These are phyloP conservation scores for Triticum monococcum DNA, from an alignment of 176 grass and related monocot genomes.

Conservation along the genomic window DNA sequence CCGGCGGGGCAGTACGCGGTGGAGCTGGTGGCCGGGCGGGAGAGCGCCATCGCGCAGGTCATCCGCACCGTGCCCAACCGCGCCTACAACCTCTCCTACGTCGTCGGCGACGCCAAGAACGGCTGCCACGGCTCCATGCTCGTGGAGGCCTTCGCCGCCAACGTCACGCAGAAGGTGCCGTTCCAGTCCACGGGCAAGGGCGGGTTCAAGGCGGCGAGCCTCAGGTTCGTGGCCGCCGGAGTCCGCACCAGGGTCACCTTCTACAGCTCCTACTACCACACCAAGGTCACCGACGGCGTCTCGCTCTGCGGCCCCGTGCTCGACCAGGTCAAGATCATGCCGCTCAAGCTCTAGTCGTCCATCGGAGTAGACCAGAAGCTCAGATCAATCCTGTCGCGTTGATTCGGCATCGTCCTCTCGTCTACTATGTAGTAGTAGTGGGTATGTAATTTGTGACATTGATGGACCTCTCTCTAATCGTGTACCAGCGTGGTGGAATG, in stretches of 20 bases:
- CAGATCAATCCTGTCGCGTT: not conserved
- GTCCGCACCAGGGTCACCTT: slow-evolving; percentile 77
- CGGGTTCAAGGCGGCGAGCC: slow-evolving; percentile 35
- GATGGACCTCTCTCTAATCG: not conserved
- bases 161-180: slow-evolving; percentile 74
- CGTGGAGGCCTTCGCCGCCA: slow-evolving; percentile 85
- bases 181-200: slow-evolving; percentile 69
- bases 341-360: slow-evolving; percentile 42
- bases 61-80: slow-evolving; percentile 65
- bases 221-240: slow-evolving; percentile 55
- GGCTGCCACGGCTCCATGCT: slow-evolving; percentile 93
- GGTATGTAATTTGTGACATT: not conserved
- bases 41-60: slow-evolving; percentile 97
- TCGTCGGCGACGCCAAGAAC: slow-evolving; percentile 82
- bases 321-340: slow-evolving; percentile 78
- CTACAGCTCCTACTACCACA: slow-evolving; percentile 98
- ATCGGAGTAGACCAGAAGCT: not conserved
- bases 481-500: not conserved
- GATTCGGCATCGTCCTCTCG: not conserved
- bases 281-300: slow-evolving; percentile 55
- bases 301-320: slow-evolving; percentile 89
- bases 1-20: slow-evolving; percentile 72
- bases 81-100: slow-evolving; percentile 81
- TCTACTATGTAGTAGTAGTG: not conserved
- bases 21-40: slow-evolving; percentile 86